Conservation (phyloP, 768 basidiomycete genomes). For the Auriculariales sp. region DNA sequence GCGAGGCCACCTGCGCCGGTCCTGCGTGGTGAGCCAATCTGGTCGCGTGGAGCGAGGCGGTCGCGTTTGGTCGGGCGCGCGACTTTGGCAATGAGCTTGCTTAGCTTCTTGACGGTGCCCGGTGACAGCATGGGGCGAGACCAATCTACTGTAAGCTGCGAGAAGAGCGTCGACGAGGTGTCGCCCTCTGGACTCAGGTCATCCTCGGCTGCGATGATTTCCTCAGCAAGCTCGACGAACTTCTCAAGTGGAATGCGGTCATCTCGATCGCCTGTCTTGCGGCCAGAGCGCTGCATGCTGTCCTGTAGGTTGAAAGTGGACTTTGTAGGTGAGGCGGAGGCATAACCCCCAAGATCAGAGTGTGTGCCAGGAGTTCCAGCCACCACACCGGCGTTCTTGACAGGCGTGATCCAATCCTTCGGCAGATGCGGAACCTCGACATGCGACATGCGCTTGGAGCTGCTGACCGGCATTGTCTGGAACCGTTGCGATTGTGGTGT, state of each 20-base stretch:
- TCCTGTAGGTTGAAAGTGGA: no score
- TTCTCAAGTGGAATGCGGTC: slow-evolving; percentile 67
- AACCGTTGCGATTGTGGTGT: not conserved
- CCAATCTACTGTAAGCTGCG: slow-evolving; percentile 38
- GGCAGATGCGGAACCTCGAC: slow-evolving; percentile 25
- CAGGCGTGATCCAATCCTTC: slow-evolving; percentile 32
- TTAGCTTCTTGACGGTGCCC: slow-evolving; percentile 48
- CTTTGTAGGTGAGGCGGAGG: no score
- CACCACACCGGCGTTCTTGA: slow-evolving; percentile 22
- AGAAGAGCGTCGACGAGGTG: slow-evolving; percentile 44
- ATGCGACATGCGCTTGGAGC: slow-evolving; percentile 24
- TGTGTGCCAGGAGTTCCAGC: slow-evolving; percentile 22
- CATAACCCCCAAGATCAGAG: slow-evolving; percentile 42
- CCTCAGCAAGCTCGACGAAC: slow-evolving; percentile 60
- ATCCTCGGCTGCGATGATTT: slow-evolving; percentile 76
- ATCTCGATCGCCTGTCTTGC: slow-evolving; percentile 53
- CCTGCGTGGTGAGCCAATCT: slow-evolving; percentile 25
- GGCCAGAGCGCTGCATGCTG: slow-evolving; percentile 21
- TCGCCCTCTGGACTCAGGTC: slow-evolving; percentile 39
- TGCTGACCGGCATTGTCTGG: slow-evolving; percentile 9
- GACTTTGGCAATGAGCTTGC: slow-evolving; percentile 51
- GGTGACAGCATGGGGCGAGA: slow-evolving; percentile 47
- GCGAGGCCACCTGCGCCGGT: slow-evolving; percentile 42
- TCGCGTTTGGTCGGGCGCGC: slow-evolving; percentile 55
- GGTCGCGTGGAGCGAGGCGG: slow-evolving; percentile 28